phyloP scores from a whole-genome alignment of 176 grass and related monocot species.

The Raddia guianensis region DNA sequence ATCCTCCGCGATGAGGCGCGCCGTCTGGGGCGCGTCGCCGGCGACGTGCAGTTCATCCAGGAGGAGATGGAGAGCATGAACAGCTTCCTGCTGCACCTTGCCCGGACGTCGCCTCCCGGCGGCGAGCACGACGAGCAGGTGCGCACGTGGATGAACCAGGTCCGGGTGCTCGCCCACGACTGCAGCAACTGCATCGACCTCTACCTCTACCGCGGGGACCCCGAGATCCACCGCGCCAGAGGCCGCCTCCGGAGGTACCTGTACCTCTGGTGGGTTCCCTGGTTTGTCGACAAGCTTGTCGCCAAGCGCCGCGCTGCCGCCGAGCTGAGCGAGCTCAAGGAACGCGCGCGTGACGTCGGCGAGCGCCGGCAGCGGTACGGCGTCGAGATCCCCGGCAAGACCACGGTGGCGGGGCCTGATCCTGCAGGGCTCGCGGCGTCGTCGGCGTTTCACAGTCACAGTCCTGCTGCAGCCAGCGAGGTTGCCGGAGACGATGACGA shows the following conservation, averaged over 20 bases:
- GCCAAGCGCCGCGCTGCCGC: background rate
- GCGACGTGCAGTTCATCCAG: no score
- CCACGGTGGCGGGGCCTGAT: background rate
- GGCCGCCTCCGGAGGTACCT: background rate
- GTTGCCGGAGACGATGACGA: background rate
- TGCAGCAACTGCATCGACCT: constrained; percentile 21
- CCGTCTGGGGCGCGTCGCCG: no score
- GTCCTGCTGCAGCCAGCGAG: background rate
- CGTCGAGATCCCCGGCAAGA: background rate
- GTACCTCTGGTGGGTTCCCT: constrained; percentile 9
- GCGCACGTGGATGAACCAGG: constrained; percentile 30
- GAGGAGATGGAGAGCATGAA: background rate
- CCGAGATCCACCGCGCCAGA: background rate
- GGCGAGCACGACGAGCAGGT: background rate
- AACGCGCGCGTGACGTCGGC: background rate
- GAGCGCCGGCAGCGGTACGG: constrained; percentile 18
- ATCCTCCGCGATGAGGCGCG: no score
- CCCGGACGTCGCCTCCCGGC: background rate
- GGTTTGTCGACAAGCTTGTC: background rate
- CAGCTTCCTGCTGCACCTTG: constrained; percentile 33
- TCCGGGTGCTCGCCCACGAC: constrained; percentile 10
- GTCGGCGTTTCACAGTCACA: background rate
- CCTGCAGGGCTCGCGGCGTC: no score
- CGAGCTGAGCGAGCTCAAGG: background rate
- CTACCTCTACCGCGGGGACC: background rate